A percentile compares a stretch with the other conserved stretches of the same genome.
These are phyloP conservation scores for Dissophora ornata DNA, from an alignment of 192 early-diverging fungal species.

Conservation along the genomic window DNA sequence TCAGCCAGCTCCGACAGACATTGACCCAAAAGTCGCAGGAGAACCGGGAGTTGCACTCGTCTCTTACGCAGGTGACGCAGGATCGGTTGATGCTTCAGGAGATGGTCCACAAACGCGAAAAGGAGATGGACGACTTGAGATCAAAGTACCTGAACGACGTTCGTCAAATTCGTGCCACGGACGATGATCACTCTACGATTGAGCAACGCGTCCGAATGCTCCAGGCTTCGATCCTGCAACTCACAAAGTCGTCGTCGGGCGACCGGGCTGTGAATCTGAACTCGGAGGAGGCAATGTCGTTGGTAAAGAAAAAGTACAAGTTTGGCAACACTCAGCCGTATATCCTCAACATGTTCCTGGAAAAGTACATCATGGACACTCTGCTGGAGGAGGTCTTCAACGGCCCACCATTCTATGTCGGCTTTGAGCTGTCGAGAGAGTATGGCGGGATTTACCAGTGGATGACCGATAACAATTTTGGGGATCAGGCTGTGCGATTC, in stretches of 20 bases:
- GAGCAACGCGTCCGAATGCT: conserved; percentile 47
- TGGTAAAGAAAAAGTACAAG: conserved; percentile 52
- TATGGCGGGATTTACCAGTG: conserved; percentile 45
- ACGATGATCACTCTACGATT: conserved; percentile 58
- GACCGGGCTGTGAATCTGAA: conserved; percentile 50
- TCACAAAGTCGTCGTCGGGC: conserved; percentile 50
- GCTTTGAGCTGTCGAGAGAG: conserved; percentile 35
- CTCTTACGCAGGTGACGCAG: conserved; percentile 37
- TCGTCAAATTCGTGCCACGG: conserved; percentile 60
- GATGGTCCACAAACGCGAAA: conserved; percentile 49
- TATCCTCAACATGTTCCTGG: conserved; percentile 59
- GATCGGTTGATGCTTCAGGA: conserved; percentile 52
- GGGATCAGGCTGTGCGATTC: conserved; percentile 50
- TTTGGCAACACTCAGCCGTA: conserved; percentile 52
- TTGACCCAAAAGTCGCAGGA: conserved; percentile 49
- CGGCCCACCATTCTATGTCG: conserved; percentile 55
- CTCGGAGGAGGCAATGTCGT: conserved; percentile 26
- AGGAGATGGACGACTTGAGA: conserved; percentile 50
- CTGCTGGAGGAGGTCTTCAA: conserved; percentile 59
- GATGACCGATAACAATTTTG: conserved; percentile 50
- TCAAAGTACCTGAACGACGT: conserved; percentile 56
- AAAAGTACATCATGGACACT: conserved; percentile 66
- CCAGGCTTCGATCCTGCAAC: conserved; percentile 48
- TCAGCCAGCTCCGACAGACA: conserved; percentile 25
- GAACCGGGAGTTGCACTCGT: conserved; percentile 36